These are phyloP conservation scores for Termitomyces sp. DNA, from an alignment of 768 basidiomycete species.

Conservation along the genomic window DNA sequence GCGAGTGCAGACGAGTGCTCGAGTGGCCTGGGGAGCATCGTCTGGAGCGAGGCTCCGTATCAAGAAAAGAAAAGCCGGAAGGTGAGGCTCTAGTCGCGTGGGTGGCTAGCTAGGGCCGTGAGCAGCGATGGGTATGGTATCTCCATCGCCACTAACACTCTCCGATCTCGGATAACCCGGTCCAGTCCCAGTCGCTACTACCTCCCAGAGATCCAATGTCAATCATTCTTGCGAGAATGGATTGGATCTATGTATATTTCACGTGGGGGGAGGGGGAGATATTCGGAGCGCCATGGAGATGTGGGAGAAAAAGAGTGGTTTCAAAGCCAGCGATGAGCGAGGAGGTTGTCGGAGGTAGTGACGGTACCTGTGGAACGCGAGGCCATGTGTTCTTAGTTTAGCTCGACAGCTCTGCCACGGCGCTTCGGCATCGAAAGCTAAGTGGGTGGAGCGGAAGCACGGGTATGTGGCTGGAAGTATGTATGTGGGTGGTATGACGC, in stretches of 20 bases:
- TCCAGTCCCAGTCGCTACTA: no score
- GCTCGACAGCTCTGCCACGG: constrained; percentile 1
- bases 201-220: neutral
- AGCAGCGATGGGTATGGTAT: neutral
- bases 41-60: neutral
- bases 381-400: neutral
- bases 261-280: neutral
- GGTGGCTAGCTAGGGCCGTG: neutral
- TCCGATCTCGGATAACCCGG: neutral
- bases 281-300: neutral
- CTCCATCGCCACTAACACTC: neutral
- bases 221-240: neutral
- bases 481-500: neutral
- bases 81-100: neutral
- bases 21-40: neutral
- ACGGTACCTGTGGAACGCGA: constrained; percentile 2
- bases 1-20: neutral
- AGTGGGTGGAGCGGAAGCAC: constrained; percentile 8
- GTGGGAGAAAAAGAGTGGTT: neutral
- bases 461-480: neutral
- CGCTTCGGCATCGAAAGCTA: constrained; percentile 9
- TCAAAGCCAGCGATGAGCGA: neutral
- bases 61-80: neutral
- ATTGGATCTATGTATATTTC: neutral
- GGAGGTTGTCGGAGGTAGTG: constrained; percentile 7